Evolutionary conservation across 306 rosid species (phyloP), one percentile per base, ranked within the genome.

Genomic region (Leucaena leucocephala): DNA sequence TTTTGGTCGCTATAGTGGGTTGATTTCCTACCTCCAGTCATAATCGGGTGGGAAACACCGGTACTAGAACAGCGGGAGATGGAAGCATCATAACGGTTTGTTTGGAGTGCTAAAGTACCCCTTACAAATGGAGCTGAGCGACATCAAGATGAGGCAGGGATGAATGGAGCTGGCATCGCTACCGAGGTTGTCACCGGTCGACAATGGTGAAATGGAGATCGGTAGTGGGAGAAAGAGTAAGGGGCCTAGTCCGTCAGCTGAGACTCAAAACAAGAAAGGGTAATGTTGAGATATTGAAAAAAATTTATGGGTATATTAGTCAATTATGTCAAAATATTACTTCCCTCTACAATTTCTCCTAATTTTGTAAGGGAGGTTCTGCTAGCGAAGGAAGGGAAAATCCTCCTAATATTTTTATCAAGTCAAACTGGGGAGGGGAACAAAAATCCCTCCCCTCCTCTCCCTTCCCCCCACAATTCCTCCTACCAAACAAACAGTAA

Each of bases 121-220:
- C 58, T 10, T 79, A 8, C 83, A 79, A 16, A 79, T 79, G 83
- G 83, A 79, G 35, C 67, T 79, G 45, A 63, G 83, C 13, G 78
- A 79, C 39, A 79, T 79, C 34, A 79, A 22, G 72, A 71, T 4
- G 78, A 71, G 82, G 45, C 83, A 79, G 46, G 73, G 6, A 17
- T 6, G 66, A 16, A 49, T 50, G 73, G 71, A 70, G 13, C 45
- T 67, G 13, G 3, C 14, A 27, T 4, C 68, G 0, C 17, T 61
- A 43, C 67, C 78, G 11, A 63, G 16, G 48, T 34, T 63, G 7
- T 14, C 63, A 27, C 50, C 5, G 65, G 50, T 33, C 8, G 57
- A 21, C 1, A 12, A 48, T 2, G 40, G 39, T 1, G 71, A 52
- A 15, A 4, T 17, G 46, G 38, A 2, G 50, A 39, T 5, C 35